Evolutionary conservation across 345 rosid species (phyloP).

Genomic region (Reutealis trisperma): DNA sequence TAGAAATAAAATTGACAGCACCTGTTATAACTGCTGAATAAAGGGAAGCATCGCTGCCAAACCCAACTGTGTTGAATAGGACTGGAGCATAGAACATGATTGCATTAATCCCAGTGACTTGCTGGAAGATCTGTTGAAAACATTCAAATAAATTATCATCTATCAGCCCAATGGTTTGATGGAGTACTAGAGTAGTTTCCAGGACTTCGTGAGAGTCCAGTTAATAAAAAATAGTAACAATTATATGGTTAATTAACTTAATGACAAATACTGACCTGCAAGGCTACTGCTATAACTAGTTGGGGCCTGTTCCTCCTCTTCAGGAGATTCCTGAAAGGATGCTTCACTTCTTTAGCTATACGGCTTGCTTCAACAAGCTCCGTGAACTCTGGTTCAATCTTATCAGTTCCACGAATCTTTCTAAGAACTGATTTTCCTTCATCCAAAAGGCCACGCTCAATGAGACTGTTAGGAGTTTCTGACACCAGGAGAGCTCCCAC

Average conservation of each 20-base stretch:
- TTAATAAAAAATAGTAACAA: too few relatives aligned
- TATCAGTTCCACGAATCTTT: conserved; percentile 75
- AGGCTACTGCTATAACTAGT: conserved; percentile 69
- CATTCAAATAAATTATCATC: not conserved
- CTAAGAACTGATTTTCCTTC: conserved; percentile 81
- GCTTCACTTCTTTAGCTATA: conserved; percentile 78
- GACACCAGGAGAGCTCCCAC: conserved; percentile 72
- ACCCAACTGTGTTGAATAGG: conserved; percentile 74
- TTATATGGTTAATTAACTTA: too few relatives aligned
- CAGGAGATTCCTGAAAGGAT: conserved; percentile 84
- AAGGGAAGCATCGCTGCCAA: conserved; percentile 75
- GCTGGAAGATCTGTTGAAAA: conserved; percentile 75
- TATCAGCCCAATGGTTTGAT: not conserved
- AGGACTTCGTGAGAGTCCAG: too few relatives aligned
- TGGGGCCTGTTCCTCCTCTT: conserved; percentile 75
- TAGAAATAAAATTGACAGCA: conserved; percentile 85
- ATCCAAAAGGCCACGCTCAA: conserved; percentile 80
- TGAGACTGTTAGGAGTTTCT: conserved; percentile 89
- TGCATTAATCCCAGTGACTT: conserved; percentile 89
- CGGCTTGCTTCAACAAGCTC: conserved; percentile 95
- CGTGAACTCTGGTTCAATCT: conserved; percentile 74
- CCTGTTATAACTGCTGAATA: conserved; percentile 94
- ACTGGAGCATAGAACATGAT: conserved; percentile 98
- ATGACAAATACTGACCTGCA: conserved; percentile 54
- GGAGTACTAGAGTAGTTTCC: too few relatives aligned